Base-by-base conservation (phyloP, 306 rosid species). In the Cicer pinnatifidum region DNA sequence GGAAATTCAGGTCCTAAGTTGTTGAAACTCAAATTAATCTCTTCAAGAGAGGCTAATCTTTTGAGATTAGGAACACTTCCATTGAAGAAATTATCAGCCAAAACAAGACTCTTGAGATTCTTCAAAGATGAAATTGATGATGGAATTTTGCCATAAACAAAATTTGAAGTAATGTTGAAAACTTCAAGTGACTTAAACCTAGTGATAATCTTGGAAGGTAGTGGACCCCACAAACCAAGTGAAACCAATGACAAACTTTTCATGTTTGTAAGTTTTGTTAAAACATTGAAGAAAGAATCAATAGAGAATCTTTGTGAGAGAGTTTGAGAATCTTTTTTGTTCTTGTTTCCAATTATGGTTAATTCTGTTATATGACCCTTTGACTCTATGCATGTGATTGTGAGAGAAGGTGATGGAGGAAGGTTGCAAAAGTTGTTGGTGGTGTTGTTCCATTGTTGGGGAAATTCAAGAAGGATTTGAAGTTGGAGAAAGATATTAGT, bases 161-260 rank as follows among this genome's bases (percentile, higher is more conserved):
- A 88, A 78, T 91, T 94, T 41, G 95, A 91, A 84, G 89, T 85
- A 4, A 94, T 10, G 72, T 94, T 89, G 6, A 94, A 72, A 68
- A 69, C 81, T 58, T 91, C 91, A 13, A 94, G 89, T 1, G 86
- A 82, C 78, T 78, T 45, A 6, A 89, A 79, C 74, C 96, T 52
- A 13, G 64, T 79, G 61, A 94, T 77, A 65, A 94, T 82, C 82
- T 91, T 88, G 41, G 81, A 67, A 5, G 98, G 96, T 5, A 94
- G 56, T 11, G 90, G 95, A 53, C 98, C 98, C 97, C 98, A 91
- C 61, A 94, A 53, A 17, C 98, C 97, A 53, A 94, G 56, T 1
- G 90, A 91, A 4, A 87, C 90, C 37, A 94, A 75, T 33, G 91
- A 86, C 72, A 94, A 41, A 5, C 80, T 86, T 77, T 76, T 84